Evolutionary conservation across 495 filamentous ascomycete genomes (phyloP).

Genomic region (Hyaloscypha finlandica): DNA sequence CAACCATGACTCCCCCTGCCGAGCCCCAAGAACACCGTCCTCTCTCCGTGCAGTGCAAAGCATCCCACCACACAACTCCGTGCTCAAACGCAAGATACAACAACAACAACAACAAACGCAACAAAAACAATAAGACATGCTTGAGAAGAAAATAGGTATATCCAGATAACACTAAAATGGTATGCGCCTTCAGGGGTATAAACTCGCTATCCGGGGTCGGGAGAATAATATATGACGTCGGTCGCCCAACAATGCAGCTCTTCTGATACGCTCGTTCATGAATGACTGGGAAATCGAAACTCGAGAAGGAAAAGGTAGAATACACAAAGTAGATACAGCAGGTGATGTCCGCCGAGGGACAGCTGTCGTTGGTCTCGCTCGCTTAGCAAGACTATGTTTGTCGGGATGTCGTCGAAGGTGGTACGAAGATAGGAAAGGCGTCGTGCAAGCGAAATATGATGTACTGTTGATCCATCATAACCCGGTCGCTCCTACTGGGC

Average conservation of each 20-base stretch:
- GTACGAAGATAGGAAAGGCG: neutral
- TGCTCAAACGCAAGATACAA: constrained; percentile 19
- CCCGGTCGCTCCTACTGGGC: neutral
- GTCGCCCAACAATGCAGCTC: constrained; percentile 19
- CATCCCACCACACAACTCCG: constrained; percentile 15
- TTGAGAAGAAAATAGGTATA: constrained; percentile 10
- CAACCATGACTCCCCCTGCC: neutral
- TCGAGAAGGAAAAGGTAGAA: constrained; percentile 13
- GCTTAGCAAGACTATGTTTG: constrained; percentile 3
- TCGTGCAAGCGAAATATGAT: constrained; percentile 1
- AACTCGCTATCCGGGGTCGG: constrained; percentile 3
- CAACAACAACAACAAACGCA: constrained; percentile 4
- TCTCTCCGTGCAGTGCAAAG: neutral
- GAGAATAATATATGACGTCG: constrained; percentile 10
- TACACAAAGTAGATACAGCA: constrained; percentile 25
- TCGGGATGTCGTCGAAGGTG: neutral
- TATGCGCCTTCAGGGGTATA: constrained; percentile 22
- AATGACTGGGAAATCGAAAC: neutral
- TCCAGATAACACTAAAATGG: constrained; percentile 5
- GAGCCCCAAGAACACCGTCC: neutral
- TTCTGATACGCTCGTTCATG: constrained; percentile 7
- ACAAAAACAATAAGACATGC: constrained; percentile 2
- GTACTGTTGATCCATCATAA: neutral
- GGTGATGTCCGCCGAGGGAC: neutral
- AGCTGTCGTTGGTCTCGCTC: neutral